These are phyloP conservation scores for Lepiota brunneoincarnata DNA, from an alignment of 768 basidiomycete genomes.

Conservation along the genomic window DNA sequence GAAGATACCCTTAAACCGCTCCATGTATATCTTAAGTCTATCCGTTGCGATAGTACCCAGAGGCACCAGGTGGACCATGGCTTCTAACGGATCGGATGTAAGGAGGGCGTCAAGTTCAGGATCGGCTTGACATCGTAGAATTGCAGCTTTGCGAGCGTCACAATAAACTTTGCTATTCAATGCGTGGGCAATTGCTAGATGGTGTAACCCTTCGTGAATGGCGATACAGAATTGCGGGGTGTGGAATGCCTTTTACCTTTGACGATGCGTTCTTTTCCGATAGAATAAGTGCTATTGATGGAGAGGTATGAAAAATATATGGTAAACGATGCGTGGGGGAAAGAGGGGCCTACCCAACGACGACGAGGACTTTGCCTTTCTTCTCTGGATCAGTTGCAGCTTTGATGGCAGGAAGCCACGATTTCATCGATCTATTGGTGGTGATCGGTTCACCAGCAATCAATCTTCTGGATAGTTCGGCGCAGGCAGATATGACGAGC, in stretches of 20 bases:
- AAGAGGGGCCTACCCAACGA: slow-evolving; percentile 60
- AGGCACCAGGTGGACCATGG: slow-evolving; percentile 84
- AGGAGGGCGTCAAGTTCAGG: slow-evolving; percentile 76
- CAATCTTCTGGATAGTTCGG: slow-evolving; percentile 68
- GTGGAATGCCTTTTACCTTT: slow-evolving; percentile 62
- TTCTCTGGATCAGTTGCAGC: slow-evolving; percentile 27
- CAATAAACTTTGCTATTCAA: slow-evolving; percentile 85
- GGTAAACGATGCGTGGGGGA: not conserved
- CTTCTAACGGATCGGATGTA: slow-evolving; percentile 71
- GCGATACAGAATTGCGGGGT: not conserved
- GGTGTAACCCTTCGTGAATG: not conserved
- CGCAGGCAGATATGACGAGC: slow-evolving; percentile 91
- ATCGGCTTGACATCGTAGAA: slow-evolving; percentile 84
- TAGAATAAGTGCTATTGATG: slow-evolving; percentile 79
- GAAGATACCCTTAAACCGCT: slow-evolving; percentile 70
- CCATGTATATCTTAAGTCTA: slow-evolving; percentile 71
- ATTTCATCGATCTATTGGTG: slow-evolving; percentile 39
- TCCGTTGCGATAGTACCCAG: slow-evolving; percentile 75
- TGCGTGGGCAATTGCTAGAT: slow-evolving; percentile 77
- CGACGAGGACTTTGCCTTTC: slow-evolving; percentile 44
- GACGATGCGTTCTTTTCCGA: slow-evolving; percentile 96
- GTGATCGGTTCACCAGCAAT: slow-evolving; percentile 37
- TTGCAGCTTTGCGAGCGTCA: slow-evolving; percentile 77
- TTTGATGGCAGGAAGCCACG: slow-evolving; percentile 44
- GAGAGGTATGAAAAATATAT: not conserved